phyloP scores from a whole-genome alignment of 2,329 filamentous ascomycete species.

The Phialophora expanda region DNA sequence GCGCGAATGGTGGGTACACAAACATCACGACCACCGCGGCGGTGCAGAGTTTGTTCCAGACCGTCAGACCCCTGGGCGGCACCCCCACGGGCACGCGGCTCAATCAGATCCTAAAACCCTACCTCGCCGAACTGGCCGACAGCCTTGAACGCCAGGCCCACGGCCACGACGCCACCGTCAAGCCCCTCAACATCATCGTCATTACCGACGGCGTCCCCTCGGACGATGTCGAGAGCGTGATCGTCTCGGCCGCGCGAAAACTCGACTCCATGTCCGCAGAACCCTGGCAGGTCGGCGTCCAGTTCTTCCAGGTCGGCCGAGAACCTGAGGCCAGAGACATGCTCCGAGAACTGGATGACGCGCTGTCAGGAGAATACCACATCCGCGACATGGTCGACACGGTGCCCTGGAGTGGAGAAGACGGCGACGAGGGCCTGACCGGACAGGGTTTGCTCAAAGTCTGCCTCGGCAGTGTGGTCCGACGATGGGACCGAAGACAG shows the following conservation, averaged over 20 bases:
- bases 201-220: constrained; percentile 85
- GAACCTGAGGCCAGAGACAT: constrained; percentile 69
- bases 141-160: constrained; percentile 49
- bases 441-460: constrained; percentile 78
- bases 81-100: constrained; percentile 79
- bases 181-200: constrained; percentile 88
- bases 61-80: constrained; percentile 65
- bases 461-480: constrained; percentile 77
- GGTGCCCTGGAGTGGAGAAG: constrained; percentile 69
- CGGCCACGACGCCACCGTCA: constrained; percentile 55
- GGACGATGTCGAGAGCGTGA: constrained; percentile 75
- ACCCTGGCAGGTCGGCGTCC: constrained; percentile 83
- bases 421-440: constrained; percentile 58
- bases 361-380: constrained; percentile 61
- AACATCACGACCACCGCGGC: constrained; percentile 64
- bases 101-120: constrained; percentile 72
- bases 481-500: constrained; percentile 61
- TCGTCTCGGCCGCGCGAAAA: constrained; percentile 70
- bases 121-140: constrained; percentile 63
- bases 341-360: constrained; percentile 77
- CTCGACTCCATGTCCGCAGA: constrained; percentile 73
- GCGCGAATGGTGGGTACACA: constrained; percentile 60
- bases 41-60: constrained; percentile 73
- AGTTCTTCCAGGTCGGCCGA: constrained; percentile 93
- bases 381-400: constrained; percentile 93